Percentiles rank a stretch among this genome's conserved stretches.
These are phyloP conservation scores for Verbascum thapsus DNA, from an alignment of 257 asterid species.

Conservation along the genomic window DNA sequence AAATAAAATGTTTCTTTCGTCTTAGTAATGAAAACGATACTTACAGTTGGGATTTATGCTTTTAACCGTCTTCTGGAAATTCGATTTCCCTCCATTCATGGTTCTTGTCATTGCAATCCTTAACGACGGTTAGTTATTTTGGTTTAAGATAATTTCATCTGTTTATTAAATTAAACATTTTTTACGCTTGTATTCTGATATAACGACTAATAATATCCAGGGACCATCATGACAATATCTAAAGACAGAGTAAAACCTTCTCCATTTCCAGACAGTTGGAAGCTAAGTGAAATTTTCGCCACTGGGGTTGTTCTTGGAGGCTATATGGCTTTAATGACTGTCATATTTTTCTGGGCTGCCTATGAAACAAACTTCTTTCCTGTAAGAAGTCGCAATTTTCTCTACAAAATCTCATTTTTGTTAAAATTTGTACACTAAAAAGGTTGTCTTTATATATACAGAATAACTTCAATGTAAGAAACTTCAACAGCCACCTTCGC, in stretches of 20 bases:
- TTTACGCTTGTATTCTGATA: conserved; percentile 13
- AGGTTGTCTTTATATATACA: conserved; percentile 17
- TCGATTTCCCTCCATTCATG: conserved; percentile 46
- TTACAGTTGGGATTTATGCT: conserved; percentile 41
- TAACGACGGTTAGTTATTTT: conserved; percentile 36
- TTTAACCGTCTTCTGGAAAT: conserved; percentile 34
- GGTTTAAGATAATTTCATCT: neutral
- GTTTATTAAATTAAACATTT: neutral
- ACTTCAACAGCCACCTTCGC: conserved; percentile 38
- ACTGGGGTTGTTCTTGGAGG: conserved; percentile 46
- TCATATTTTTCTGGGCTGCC: conserved; percentile 54
- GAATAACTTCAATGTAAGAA: conserved; percentile 42
- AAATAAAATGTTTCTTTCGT: neutral
- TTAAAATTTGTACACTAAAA: too few relatives aligned
- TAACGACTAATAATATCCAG: conserved; percentile 19
- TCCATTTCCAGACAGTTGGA: conserved; percentile 54
- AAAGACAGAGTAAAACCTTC: conserved; percentile 50
- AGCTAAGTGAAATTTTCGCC: conserved; percentile 44
- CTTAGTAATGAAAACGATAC: neutral
- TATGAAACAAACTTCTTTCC: conserved; percentile 51
- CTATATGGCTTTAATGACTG: conserved; percentile 47
- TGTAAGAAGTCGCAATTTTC: conserved; percentile 30
- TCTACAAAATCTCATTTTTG: neutral
- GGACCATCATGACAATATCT: conserved; percentile 49
- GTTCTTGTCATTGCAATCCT: conserved; percentile 44